Evolutionary conservation across 2,329 filamentous ascomycete genomes (phyloP).

Genomic region (Pestalotiopsis fici): DNA sequence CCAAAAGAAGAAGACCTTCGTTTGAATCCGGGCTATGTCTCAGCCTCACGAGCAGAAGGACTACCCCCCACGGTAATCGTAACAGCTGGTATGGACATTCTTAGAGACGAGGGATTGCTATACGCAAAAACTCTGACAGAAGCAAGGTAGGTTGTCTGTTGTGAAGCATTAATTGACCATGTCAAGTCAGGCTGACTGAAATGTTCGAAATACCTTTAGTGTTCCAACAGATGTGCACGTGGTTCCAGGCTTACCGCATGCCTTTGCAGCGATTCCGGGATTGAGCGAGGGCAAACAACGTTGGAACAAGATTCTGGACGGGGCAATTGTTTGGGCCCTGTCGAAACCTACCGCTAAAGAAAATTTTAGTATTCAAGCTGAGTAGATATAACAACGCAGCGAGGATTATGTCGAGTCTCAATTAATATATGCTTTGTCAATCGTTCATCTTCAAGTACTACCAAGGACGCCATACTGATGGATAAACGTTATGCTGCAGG

Average conservation of each 20-base stretch:
- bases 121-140: background rate
- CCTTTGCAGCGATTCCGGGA: background rate
- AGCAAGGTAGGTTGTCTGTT: background rate
- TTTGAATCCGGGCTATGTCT: conserved; percentile 1
- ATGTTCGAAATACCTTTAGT: background rate
- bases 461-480: too few relatives aligned
- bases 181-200: background rate
- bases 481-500: too few relatives aligned
- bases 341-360: background rate
- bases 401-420: too few relatives aligned
- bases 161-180: background rate
- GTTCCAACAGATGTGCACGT: background rate
- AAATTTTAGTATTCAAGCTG: background rate
- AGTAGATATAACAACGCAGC: too few relatives aligned
- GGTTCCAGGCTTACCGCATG: conserved; percentile 5
- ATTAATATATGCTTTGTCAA: too few relatives aligned
- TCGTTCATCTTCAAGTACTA: too few relatives aligned
- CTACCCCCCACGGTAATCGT: background rate
- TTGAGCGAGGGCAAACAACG: background rate
- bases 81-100: background rate
- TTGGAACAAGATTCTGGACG: background rate
- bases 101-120: background rate
- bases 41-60: background rate
- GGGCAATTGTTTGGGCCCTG: background rate
- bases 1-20: background rate